Percentiles rank a stretch among this genome's conserved stretches.
phyloP scores from a whole-genome alignment of 2,329 filamentous ascomycete genomes.

The Talaromyces sp. region DNA sequence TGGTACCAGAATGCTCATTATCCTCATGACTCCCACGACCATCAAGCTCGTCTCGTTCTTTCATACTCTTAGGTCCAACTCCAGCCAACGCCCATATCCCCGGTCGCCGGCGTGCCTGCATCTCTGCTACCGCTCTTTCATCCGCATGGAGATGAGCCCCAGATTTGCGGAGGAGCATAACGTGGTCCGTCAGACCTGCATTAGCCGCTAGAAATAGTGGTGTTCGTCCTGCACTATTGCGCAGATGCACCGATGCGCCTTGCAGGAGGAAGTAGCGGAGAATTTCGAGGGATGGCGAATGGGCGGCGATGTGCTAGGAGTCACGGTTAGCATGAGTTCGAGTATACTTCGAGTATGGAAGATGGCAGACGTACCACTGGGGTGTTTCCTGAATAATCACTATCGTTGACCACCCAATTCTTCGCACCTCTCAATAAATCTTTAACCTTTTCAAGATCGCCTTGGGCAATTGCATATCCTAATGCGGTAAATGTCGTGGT shows the following conservation, averaged over 20 bases:
- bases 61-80: slow-evolving; percentile 24
- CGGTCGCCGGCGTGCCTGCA: slow-evolving; percentile 41
- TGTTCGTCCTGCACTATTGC: slow-evolving; percentile 54
- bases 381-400: slow-evolving; percentile 79
- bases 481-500: slow-evolving; percentile 67
- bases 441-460: slow-evolving; percentile 60
- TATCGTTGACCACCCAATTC: slow-evolving; percentile 63
- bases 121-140: slow-evolving; percentile 49
- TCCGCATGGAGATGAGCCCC: slow-evolving; percentile 57
- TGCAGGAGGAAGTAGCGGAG: slow-evolving; percentile 52
- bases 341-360: neutral
- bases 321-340: neutral
- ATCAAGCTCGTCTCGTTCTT: slow-evolving; percentile 11
- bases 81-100: slow-evolving; percentile 43
- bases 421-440: slow-evolving; percentile 64
- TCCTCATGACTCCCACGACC: neutral
- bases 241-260: slow-evolving; percentile 55
- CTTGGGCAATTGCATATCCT: slow-evolving; percentile 72
- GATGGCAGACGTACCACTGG: slow-evolving; percentile 34
- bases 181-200: slow-evolving; percentile 51
- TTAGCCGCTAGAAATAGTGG: slow-evolving; percentile 57
- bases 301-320: slow-evolving; percentile 54
- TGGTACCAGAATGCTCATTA: neutral
- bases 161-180: slow-evolving; percentile 49
- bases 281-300: slow-evolving; percentile 51